Conservation (phyloP, 208 protist species). For the Acanthamoeba sp. region DNA sequence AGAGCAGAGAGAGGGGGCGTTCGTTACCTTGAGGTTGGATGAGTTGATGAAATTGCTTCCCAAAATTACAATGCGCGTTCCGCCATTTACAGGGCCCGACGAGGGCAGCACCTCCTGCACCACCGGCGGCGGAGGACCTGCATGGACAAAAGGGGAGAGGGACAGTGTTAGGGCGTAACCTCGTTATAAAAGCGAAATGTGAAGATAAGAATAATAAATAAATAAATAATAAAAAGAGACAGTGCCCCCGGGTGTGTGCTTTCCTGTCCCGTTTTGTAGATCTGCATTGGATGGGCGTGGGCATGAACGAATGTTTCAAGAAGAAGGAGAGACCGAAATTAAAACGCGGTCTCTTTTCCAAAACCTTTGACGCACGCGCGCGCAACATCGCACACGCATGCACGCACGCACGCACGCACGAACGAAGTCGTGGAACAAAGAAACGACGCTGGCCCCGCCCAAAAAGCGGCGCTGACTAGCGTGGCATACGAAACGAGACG, state of each 20-base stretch:
- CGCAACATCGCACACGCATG: too few relatives aligned
- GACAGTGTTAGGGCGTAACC: not conserved
- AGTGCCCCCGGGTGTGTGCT: not conserved
- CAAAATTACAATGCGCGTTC: conserved; percentile 83
- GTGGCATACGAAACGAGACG: too few relatives aligned
- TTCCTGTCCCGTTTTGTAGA: conserved; percentile 5
- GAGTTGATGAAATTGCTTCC: conserved; percentile 84
- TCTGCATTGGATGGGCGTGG: not conserved
- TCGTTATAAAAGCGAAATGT: not conserved
- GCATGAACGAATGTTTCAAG: not conserved
- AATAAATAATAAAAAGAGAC: not conserved
- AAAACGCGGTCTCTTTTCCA: too few relatives aligned
- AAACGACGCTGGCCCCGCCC: not conserved
- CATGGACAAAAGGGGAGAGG: not conserved
- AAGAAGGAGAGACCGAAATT: too few relatives aligned
- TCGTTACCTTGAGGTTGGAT: conserved; percentile 78
- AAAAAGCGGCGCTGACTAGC: too few relatives aligned
- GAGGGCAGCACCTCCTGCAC: conserved; percentile 82
- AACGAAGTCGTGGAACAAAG: not conserved
- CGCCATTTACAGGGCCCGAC: conserved; percentile 33
- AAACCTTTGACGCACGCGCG: too few relatives aligned
- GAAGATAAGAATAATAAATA: not conserved
- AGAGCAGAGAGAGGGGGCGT: not conserved
- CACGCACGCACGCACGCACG: too few relatives aligned
- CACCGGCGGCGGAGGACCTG: conserved; percentile 81